Conservation (phyloP, 768 basidiomycete species). For the Suillus variegatus region DNA sequence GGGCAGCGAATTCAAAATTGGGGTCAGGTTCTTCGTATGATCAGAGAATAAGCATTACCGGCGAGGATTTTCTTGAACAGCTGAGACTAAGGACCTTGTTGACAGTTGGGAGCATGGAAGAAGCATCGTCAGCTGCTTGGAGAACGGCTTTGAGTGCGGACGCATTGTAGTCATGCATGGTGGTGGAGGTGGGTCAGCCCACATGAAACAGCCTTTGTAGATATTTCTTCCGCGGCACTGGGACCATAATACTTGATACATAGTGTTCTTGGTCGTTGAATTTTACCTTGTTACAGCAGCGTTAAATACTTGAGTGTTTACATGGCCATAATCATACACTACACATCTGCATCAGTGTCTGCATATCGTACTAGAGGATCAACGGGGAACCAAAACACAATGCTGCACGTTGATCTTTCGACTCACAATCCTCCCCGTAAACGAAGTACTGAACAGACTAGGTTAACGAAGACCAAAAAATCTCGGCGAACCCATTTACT, state of each 20-base stretch:
- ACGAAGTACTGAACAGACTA: conserved; percentile 3
- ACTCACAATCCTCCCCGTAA: conserved; percentile 4
- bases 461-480: not conserved
- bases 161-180: too few relatives aligned
- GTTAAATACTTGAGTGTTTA: not conserved
- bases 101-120: too few relatives aligned
- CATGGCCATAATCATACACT: not conserved
- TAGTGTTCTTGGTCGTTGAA: not conserved
- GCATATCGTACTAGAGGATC: not conserved
- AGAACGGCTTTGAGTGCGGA: too few relatives aligned
- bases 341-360: not conserved
- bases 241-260: not conserved
- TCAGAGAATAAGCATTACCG: not conserved
- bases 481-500: not conserved
- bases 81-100: too few relatives aligned
- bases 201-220: not conserved
- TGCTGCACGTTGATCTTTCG: not conserved
- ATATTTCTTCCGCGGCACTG: not conserved
- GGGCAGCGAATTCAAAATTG: not conserved
- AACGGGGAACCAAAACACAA: not conserved
- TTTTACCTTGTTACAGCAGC: too few relatives aligned
- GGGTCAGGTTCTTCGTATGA: not conserved
- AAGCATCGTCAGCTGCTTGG: too few relatives aligned
- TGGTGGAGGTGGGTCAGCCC: not conserved
- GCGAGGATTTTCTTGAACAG: not conserved